These are phyloP conservation scores for Obba rivulosa DNA, from an alignment of 768 basidiomycete species.

Conservation along the genomic window DNA sequence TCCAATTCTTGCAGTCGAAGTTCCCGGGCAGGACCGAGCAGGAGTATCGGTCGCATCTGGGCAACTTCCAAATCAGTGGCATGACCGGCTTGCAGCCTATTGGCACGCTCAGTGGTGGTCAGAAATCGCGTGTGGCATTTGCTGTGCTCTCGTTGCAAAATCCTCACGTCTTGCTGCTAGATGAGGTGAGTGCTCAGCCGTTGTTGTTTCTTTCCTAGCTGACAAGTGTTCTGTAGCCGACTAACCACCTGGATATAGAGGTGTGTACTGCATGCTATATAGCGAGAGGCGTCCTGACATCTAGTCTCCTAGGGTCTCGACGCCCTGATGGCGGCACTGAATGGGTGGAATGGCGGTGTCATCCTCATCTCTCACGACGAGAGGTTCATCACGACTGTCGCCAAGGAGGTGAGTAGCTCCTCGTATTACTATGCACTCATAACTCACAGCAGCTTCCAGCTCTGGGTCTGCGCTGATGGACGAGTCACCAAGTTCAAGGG, in stretches of 20 bases:
- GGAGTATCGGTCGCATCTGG: conserved; percentile 92
- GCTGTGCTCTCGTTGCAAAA: conserved; percentile 78
- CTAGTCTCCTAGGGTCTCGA: conserved; percentile 77
- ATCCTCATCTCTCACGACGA: conserved; percentile 96
- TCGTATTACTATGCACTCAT: conserved; percentile 5
- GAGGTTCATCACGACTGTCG: conserved; percentile 87
- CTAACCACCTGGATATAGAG: conserved; percentile 95
- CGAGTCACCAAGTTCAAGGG: conserved; percentile 81
- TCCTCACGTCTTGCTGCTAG: conserved; percentile 89
- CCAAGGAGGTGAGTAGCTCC: conserved; percentile 59
- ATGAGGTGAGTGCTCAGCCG: conserved; percentile 57
- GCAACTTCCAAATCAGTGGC: conserved; percentile 96
- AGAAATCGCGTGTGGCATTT: conserved; percentile 95
- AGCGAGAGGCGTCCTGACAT: neutral
- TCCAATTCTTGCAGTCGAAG: conserved; percentile 85
- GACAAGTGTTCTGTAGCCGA: conserved; percentile 42
- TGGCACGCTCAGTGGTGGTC: conserved; percentile 90
- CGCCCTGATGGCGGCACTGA: conserved; percentile 81
- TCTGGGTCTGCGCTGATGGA: conserved; percentile 90
- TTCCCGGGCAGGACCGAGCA: conserved; percentile 96
- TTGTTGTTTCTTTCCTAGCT: neutral
- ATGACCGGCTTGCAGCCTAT: conserved; percentile 91
- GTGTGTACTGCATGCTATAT: conserved; percentile 29
- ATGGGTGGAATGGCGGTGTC: conserved; percentile 84
- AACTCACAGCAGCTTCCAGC: conserved; percentile 34